Conservation (phyloP, 2,329 filamentous ascomycete species). For the Alternaria sp. region DNA sequence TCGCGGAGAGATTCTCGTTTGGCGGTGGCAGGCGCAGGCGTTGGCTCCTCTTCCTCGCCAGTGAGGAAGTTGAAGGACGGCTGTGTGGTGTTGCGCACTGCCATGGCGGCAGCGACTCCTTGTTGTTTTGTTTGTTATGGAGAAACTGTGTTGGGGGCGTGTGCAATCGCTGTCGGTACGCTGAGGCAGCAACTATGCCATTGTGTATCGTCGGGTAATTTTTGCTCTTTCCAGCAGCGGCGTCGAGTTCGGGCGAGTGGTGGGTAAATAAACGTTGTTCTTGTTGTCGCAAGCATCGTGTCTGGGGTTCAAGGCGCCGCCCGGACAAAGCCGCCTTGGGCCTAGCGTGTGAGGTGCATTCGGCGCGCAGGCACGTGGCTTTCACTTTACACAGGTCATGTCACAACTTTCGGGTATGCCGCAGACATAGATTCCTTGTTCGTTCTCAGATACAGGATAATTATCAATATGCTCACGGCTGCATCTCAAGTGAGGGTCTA, state of each 20-base stretch:
- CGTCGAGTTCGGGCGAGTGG: neutral
- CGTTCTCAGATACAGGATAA: neutral
- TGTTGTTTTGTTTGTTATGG: conserved; percentile 27
- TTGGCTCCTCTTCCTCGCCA: conserved; percentile 48
- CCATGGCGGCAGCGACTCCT: conserved; percentile 25
- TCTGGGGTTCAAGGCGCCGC: conserved; percentile 21
- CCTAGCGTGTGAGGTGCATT: conserved; percentile 21
- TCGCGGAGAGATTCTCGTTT: conserved; percentile 52
- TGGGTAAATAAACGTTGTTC: conserved; percentile 3
- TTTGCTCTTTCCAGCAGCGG: neutral
- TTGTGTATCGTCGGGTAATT: neutral
- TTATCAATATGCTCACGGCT: neutral
- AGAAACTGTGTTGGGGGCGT: neutral
- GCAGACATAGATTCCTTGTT: neutral
- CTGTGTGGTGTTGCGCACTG: conserved; percentile 48
- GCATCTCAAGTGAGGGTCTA: too few relatives aligned
- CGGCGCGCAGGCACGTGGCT: conserved; percentile 14
- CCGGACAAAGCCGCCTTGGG: conserved; percentile 12
- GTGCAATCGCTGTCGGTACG: neutral
- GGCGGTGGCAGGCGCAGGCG: conserved; percentile 38
- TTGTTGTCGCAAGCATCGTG: conserved; percentile 18
- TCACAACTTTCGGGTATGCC: neutral
- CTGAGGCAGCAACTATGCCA: neutral
- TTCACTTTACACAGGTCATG: neutral
- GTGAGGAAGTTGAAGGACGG: conserved; percentile 60